These are phyloP conservation scores for Cyberlindnera mississippiensis DNA, from an alignment of 805 yeast species.

Conservation along the genomic window DNA sequence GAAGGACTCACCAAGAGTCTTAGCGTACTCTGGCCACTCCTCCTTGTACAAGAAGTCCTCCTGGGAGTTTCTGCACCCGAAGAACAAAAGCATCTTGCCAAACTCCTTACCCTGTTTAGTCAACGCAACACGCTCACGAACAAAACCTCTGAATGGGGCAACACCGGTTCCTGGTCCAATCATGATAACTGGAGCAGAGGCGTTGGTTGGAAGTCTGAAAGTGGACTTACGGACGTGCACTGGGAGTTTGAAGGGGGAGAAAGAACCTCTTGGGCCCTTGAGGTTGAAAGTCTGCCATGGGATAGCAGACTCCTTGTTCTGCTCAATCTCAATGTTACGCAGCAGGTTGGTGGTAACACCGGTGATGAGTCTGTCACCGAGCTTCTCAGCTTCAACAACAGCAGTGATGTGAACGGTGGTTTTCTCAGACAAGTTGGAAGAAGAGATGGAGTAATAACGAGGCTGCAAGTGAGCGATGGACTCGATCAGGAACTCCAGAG, in stretches of 20 bases:
- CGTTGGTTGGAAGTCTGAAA: constrained; percentile 87
- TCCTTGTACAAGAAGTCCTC: constrained; percentile 84
- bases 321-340: constrained; percentile 60
- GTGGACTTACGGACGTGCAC: constrained; percentile 93
- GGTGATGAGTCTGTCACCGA: constrained; percentile 30
- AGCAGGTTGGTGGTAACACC: constrained; percentile 93
- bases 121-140: constrained; percentile 76
- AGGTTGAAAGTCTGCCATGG: constrained; percentile 62
- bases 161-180: constrained; percentile 99
- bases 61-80: constrained; percentile 75
- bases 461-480: constrained; percentile 80
- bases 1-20: constrained; percentile 50
- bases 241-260: constrained; percentile 56
- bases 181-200: constrained; percentile 80
- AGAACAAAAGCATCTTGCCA: constrained; percentile 77
- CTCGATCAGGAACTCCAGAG: constrained; percentile 83
- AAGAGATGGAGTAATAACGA: constrained; percentile 93
- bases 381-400: constrained; percentile 62
- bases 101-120: constrained; percentile 44
- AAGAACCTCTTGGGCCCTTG: constrained; percentile 74
- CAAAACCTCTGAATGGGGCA: constrained; percentile 95
- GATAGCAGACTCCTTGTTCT: constrained; percentile 43
- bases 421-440: constrained; percentile 77
- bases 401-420: constrained; percentile 80
- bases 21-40: constrained; percentile 81